Evolutionary conservation across 2,329 filamentous ascomycete species (phyloP).

Genomic region (Xylaria sp.): DNA sequence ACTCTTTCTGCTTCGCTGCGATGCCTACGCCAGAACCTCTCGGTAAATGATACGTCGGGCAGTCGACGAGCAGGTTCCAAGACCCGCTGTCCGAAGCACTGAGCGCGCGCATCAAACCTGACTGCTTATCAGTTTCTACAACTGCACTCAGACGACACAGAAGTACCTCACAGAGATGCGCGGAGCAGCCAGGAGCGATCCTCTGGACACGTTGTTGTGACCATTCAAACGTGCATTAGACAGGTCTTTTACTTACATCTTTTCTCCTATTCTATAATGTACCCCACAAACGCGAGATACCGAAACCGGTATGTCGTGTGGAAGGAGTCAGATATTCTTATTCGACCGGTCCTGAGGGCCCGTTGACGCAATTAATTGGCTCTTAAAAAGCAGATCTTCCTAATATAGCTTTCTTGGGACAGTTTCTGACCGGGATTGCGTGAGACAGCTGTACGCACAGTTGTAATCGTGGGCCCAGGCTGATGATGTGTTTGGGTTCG

Average conservation of each 20-base stretch:
- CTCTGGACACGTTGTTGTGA: slow-evolving; percentile 28
- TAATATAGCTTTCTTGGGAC: slow-evolving; percentile 18
- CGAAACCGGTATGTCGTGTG: slow-evolving; percentile 37
- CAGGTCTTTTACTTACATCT: slow-evolving; percentile 25
- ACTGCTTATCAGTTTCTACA: neutral
- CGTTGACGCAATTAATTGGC: slow-evolving; percentile 22
- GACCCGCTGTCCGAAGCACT: neutral
- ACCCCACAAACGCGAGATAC: slow-evolving; percentile 40
- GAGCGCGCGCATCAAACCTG: slow-evolving; percentile 11
- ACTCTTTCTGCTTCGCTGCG: slow-evolving; percentile 7
- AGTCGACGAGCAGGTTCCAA: neutral
- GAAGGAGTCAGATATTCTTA: slow-evolving; percentile 31
- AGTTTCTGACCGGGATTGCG: slow-evolving; percentile 17
- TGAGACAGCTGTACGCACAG: slow-evolving; percentile 6
- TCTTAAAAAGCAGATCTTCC: slow-evolving; percentile 20
- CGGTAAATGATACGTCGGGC: slow-evolving; percentile 8
- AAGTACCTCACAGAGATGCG: slow-evolving; percentile 1
- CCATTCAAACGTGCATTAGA: slow-evolving; percentile 28
- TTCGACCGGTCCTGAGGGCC: slow-evolving; percentile 29
- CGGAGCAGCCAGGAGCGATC: slow-evolving; percentile 5
- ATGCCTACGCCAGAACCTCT: neutral
- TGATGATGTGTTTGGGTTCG: slow-evolving; percentile 22
- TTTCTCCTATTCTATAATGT: slow-evolving; percentile 29
- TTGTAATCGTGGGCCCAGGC: slow-evolving; percentile 12
- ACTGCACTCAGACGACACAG: neutral